These are phyloP conservation scores for Eimeria sp. DNA, from an alignment of 169 alveolate genomes.

Conservation along the genomic window DNA sequence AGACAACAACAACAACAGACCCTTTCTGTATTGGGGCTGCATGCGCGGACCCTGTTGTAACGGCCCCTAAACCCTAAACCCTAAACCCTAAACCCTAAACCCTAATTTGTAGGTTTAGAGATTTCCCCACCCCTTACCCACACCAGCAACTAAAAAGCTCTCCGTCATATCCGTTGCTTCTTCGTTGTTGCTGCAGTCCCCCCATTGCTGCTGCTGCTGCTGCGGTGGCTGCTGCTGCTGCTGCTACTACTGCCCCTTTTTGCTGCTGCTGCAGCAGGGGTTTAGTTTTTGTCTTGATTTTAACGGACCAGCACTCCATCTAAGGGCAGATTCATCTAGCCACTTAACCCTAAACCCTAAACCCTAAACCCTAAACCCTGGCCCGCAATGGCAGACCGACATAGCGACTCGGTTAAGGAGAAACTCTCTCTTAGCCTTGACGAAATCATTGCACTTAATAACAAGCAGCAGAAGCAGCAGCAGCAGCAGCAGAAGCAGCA, in stretches of 20 bases:
- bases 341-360: slow-evolving; percentile 15
- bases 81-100: slow-evolving; percentile 23
- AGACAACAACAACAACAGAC: background rate
- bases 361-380: slow-evolving; percentile 26
- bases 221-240: too few relatives aligned
- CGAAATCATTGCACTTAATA: slow-evolving; percentile 37
- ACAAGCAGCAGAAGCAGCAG: slow-evolving; percentile 73
- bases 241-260: too few relatives aligned
- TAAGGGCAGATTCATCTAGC: background rate
- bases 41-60: background rate
- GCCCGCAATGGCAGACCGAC: slow-evolving; percentile 53
- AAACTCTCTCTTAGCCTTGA: slow-evolving; percentile 55
- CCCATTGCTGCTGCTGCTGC: background rate
- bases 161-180: background rate
- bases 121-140: background rate
- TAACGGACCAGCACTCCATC: background rate
- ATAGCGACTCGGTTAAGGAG: slow-evolving; percentile 55
- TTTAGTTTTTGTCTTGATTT: background rate
- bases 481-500: slow-evolving; percentile 61
- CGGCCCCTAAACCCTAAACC: background rate
- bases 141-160: too few relatives aligned
- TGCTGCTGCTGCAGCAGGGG: slow-evolving; percentile 48
- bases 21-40: background rate
- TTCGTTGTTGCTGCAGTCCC: background rate
- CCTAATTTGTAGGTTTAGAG: background rate